Evolutionary conservation across 345 rosid genomes (phyloP).

Genomic region (Rhodamnia argentea): DNA sequence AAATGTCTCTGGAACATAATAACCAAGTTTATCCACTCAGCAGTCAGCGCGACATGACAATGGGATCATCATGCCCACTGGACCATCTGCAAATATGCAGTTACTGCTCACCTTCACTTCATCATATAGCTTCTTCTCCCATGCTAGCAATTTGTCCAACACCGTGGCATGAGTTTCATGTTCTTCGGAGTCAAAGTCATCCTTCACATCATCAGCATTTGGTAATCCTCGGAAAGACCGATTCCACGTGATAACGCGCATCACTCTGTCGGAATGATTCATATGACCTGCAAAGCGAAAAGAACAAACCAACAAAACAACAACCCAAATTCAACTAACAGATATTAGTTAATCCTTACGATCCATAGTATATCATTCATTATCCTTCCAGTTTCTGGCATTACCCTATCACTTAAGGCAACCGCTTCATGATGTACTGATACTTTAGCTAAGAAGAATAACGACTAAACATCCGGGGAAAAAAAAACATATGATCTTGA

Average conservation of each 20-base stretch:
- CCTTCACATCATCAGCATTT: constrained; percentile 44
- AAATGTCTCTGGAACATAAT: not conserved
- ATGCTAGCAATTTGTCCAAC: constrained; percentile 91
- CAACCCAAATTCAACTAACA: not conserved
- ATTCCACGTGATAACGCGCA: constrained; percentile 98
- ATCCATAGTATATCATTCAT: not conserved
- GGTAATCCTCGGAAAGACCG: constrained; percentile 64
- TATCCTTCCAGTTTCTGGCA: not conserved
- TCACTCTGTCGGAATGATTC: constrained; percentile 86
- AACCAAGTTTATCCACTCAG: not conserved
- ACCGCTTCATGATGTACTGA: not conserved
- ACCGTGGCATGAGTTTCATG: constrained; percentile 94
- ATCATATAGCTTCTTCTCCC: constrained; percentile 97
- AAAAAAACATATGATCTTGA: not conserved
- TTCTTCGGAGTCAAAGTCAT: constrained; percentile 70
- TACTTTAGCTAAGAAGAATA: not conserved
- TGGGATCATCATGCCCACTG: not conserved
- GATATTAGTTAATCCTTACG: not conserved
- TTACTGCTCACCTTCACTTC: constrained; percentile 74
- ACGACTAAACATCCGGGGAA: not conserved
- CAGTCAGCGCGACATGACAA: not conserved
- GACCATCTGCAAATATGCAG: not conserved
- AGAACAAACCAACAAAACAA: not conserved
- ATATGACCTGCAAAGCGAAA: constrained; percentile 52
- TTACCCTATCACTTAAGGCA: not conserved